Conservation (phyloP, 768 basidiomycete species). For the Auricularia auricula-judae region DNA sequence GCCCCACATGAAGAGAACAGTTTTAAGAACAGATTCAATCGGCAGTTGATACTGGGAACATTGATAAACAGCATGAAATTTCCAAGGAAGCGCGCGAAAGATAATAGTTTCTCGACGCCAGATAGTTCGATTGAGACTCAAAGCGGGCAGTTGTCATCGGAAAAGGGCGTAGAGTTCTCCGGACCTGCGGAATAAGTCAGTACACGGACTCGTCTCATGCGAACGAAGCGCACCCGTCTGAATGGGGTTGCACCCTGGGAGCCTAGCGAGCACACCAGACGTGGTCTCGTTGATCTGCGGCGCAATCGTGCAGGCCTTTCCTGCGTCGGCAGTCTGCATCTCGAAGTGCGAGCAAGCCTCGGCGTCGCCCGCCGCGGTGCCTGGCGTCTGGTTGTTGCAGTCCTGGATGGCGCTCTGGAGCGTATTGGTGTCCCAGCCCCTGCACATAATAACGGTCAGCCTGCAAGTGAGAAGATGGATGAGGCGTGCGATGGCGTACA, state of each 20-base stretch:
- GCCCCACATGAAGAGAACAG: too few relatives aligned
- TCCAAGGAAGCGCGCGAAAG: too few relatives aligned
- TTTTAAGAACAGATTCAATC: too few relatives aligned
- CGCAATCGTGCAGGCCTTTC: neutral
- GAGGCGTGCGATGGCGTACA: too few relatives aligned
- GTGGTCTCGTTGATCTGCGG: neutral
- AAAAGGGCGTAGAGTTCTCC: neutral
- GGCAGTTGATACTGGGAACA: too few relatives aligned
- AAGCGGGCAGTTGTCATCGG: neutral
- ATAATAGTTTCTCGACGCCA: too few relatives aligned
- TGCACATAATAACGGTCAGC: neutral
- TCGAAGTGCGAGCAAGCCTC: neutral
- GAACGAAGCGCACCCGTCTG: neutral
- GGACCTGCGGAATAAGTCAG: neutral
- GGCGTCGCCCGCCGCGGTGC: neutral
- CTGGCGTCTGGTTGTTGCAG: neutral
- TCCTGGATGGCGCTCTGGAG: neutral
- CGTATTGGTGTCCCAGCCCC: neutral
- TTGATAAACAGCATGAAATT: too few relatives aligned
- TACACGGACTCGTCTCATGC: neutral
- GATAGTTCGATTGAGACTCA: neutral
- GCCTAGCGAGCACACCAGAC: neutral
- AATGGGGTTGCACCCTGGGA: neutral
- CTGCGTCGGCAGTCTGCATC: neutral
- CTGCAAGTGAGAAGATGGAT: too few relatives aligned